Conservation (phyloP, 2,329 filamentous ascomycete species). For the Cercospora beticola region DNA sequence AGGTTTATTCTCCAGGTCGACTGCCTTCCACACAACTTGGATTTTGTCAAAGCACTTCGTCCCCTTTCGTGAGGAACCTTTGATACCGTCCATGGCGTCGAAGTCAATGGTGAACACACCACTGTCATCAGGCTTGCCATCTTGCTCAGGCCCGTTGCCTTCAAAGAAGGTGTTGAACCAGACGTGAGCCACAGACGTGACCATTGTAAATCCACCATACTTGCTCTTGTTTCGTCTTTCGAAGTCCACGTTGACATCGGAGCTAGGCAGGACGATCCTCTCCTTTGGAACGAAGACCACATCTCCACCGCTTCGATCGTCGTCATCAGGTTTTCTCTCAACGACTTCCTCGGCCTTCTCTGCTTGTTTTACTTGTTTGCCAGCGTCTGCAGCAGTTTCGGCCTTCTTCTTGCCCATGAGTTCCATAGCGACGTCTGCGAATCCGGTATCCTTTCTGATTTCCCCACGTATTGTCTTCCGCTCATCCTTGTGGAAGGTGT, state of each 20-base stretch:
- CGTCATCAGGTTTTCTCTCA: slow-evolving; percentile 17
- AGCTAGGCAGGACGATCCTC: slow-evolving; percentile 70
- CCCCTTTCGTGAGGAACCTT: slow-evolving; percentile 81
- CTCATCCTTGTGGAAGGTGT: slow-evolving; percentile 74
- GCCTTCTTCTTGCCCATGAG: slow-evolving; percentile 41
- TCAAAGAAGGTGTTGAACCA: slow-evolving; percentile 98
- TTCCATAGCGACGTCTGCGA: slow-evolving; percentile 49
- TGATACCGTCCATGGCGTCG: slow-evolving; percentile 88
- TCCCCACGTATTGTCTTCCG: slow-evolving; percentile 64
- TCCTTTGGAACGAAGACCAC: slow-evolving; percentile 74
- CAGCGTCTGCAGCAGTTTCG: slow-evolving; percentile 21
- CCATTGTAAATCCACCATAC: slow-evolving; percentile 77
- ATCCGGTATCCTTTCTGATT: slow-evolving; percentile 42
- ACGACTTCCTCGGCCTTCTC: slow-evolving; percentile 23
- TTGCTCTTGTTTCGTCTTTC: slow-evolving; percentile 79
- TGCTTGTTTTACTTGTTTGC: slow-evolving; percentile 22
- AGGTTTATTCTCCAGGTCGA: slow-evolving; percentile 30
- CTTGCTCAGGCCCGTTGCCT: slow-evolving; percentile 69
- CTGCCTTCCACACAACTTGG: slow-evolving; percentile 76
- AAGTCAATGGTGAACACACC: slow-evolving; percentile 72
- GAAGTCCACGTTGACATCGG: slow-evolving; percentile 86
- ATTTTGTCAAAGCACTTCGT: slow-evolving; percentile 77
- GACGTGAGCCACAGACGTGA: slow-evolving; percentile 88
- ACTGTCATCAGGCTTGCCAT: slow-evolving; percentile 64
- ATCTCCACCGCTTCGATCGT: slow-evolving; percentile 60